Evolutionary conservation across 495 filamentous ascomycete genomes (phyloP), one percentile per base, ranked within the genome.

Genomic region (Pyrenula massariospora): DNA sequence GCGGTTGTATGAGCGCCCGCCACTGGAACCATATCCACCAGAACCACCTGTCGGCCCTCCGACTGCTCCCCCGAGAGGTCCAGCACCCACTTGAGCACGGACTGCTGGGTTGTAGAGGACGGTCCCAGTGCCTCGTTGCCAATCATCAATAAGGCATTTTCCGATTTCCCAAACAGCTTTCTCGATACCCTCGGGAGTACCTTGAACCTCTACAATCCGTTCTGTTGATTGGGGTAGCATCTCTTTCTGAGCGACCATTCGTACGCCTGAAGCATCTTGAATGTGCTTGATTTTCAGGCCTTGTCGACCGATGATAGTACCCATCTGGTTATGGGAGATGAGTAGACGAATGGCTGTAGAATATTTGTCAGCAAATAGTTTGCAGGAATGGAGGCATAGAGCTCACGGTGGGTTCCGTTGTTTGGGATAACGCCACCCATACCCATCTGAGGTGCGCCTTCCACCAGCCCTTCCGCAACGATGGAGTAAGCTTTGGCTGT

Each of bases 141-240:
- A 91, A 70, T 98, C 93, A 68, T 98, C 93, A 51, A 98, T 86
- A 62, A 98, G 79, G 71, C 94, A 97, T 74, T 97, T 98, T 72
- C 90, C 92, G 60, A 98, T 98, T 67, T 98, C 93, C 94, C 93
- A 97, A 48, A 93, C 76, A 54, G 93, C 94, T 71, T 89, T 88
- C 68, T 96, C 88, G 63, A 98, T 91, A 50, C 93, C 91, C 31
- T 93, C 89, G 24, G 93, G 88, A 5, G 84, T 89, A 63, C 93
- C 93, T 68, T 92, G 87, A 53, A 98, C 87, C 67, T 97, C 94
- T 55, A 98, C 94, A 61, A 98, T 88, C 51, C 93, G 87, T 73
- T 98, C 93, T n/a, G 93, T 98, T 12, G 93, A 98, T 69, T 97
- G 93, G 23, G 93, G 93, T 25, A 97, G 84, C 93, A 98, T 97